phyloP scores from a whole-genome alignment of 2,329 filamentous ascomycete species.

The Thelonectria olida region DNA sequence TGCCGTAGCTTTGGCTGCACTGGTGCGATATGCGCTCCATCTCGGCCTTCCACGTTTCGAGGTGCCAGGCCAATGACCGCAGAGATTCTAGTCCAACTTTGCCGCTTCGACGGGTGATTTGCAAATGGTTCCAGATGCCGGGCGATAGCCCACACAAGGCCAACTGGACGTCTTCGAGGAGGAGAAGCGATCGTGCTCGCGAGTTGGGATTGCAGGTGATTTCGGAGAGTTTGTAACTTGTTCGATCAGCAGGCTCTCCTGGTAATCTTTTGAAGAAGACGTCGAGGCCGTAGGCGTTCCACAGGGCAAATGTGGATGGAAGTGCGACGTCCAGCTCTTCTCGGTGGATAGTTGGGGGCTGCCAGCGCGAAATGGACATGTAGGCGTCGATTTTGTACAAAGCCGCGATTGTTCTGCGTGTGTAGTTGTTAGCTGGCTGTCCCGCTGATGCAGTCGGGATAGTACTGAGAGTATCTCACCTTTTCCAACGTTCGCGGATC shows the following conservation, averaged over 20 bases:
- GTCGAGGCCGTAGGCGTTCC: conserved; percentile 50
- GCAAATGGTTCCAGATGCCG: conserved; percentile 44
- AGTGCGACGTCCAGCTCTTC: conserved; percentile 51
- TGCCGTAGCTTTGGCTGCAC: conserved; percentile 26
- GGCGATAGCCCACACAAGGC: conserved; percentile 43
- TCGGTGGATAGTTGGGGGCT: conserved; percentile 44
- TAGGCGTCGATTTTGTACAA: conserved; percentile 52
- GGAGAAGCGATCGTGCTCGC: conserved; percentile 36
- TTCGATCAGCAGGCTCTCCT: conserved; percentile 44
- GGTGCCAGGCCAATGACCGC: conserved; percentile 33
- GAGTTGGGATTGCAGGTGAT: conserved; percentile 41
- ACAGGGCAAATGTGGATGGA: conserved; percentile 46
- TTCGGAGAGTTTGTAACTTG: conserved; percentile 42
- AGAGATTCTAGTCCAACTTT: conserved; percentile 28
- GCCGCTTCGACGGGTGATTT: conserved; percentile 36
- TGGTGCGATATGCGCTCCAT: conserved; percentile 34
- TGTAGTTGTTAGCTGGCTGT: not conserved
- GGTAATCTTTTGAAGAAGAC: conserved; percentile 47
- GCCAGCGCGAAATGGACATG: conserved; percentile 42
- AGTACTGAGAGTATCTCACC: conserved; percentile 34
- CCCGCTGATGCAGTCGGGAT: not conserved
- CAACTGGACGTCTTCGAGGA: conserved; percentile 48
- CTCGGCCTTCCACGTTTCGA: conserved; percentile 39
- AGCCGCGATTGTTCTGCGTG: conserved; percentile 46
- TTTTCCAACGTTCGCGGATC: conserved; percentile 46